Base-by-base conservation (phyloP, 805 yeast genomes). In the Pichia kluyveri region DNA sequence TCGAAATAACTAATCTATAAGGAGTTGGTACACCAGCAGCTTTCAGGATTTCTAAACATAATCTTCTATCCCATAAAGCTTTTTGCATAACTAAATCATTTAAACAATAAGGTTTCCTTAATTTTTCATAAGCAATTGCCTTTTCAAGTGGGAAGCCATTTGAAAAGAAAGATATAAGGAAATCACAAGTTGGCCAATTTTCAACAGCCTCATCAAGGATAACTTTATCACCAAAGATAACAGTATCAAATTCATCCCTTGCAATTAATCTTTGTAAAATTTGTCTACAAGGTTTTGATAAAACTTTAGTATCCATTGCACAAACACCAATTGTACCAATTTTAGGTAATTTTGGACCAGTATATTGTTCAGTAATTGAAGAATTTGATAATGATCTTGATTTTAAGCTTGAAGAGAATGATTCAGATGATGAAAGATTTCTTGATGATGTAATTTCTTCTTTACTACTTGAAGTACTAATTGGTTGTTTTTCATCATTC, bases 151-250 rank as follows among this genome's bases (percentile, higher is more conserved):
- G 99, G 68, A 93, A 93, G 0, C 99, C 99, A 31, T 81, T 79
- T n/a, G 96, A 86, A 65, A 93, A 93, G 66, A 93, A 93, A 55
- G 91, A 83, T 52, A 93, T 86, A 53, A 93, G 72, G 60, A 88
- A 93, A 63, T 93, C 99, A 69, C 99, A 93, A 37, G 96, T 88
- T 38, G 99, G 99, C 99, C 99, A 93, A 63, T 89, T 88, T 68
- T 93, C 98, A 50, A 93, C 78, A 15, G 76, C 69, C 68, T 95
- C 99, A 66, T 93, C 99, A 48, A 93, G 68, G 45, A 93, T 91
- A 26, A 89, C 97, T 66, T 93, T 93, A 65, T 93, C 99, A 50
- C 98, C 98, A 70, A 93, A 93, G 47, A 93, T 89, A 18, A 93
- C 86, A 0, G 98, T 88, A 60, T 93, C 98, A 63, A 93, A 93